Conservation (phyloP, 177 flowering plant genomes). For the Telopea speciosissima region DNA sequence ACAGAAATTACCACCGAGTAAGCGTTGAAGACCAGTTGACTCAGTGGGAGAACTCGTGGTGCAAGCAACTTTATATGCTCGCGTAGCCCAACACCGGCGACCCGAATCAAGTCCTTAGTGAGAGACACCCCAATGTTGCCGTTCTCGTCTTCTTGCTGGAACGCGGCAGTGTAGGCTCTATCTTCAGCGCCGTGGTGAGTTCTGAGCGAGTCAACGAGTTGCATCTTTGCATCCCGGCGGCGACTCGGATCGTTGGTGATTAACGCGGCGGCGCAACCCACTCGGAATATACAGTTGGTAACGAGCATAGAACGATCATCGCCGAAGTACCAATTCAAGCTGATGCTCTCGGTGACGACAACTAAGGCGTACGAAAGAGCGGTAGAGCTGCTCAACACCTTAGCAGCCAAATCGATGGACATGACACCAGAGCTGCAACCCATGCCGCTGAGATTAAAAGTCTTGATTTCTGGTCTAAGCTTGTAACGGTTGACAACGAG, state of each 20-base stretch:
- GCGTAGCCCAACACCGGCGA: slow-evolving; percentile 31
- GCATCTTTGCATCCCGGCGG: slow-evolving; percentile 33
- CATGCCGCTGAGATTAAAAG: slow-evolving; percentile 48
- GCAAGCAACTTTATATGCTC: slow-evolving; percentile 36
- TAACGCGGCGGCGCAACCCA: slow-evolving; percentile 46
- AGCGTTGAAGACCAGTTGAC: slow-evolving; percentile 31
- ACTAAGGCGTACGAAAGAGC: slow-evolving; percentile 29
- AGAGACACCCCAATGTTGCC: slow-evolving; percentile 43
- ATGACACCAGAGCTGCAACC: slow-evolving; percentile 47
- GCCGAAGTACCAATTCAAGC: slow-evolving; percentile 54
- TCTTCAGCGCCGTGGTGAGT: slow-evolving; percentile 55
- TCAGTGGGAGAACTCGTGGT: slow-evolving; percentile 42
- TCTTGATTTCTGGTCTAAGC: slow-evolving; percentile 31
- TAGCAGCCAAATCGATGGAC: slow-evolving; percentile 38
- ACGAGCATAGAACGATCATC: slow-evolving; percentile 51
- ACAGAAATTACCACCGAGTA: slow-evolving; percentile 21
- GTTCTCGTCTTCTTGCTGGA: slow-evolving; percentile 42
- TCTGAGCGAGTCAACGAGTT: slow-evolving; percentile 32
- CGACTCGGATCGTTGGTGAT: slow-evolving; percentile 36
- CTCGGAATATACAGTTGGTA: slow-evolving; percentile 50
- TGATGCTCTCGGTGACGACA: slow-evolving; percentile 44
- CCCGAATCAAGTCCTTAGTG: slow-evolving; percentile 51
- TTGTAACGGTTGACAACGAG: slow-evolving; percentile 36
- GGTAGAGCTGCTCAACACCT: slow-evolving; percentile 18
- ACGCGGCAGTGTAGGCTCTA: slow-evolving; percentile 34